Evolutionary conservation across 352 stramenopile genomes (phyloP).

Genomic region (Elongisporangium senticosum): DNA sequence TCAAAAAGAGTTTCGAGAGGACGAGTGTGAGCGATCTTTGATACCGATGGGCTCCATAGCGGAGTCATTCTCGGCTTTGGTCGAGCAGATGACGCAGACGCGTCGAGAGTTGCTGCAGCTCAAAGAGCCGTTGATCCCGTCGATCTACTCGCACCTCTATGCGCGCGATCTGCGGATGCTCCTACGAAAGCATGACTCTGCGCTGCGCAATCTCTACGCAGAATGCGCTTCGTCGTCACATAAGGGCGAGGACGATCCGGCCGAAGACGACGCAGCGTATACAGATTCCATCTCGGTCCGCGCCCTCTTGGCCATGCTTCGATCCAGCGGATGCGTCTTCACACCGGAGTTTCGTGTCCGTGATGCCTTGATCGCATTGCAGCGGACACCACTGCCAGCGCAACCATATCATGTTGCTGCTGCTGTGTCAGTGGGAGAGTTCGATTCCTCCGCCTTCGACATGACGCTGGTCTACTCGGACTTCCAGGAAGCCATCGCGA

Average conservation of each 20-base stretch:
- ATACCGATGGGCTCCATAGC: slow-evolving; percentile 13
- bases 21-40: not conserved
- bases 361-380: slow-evolving; percentile 21
- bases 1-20: slow-evolving; percentile 7
- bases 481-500: slow-evolving; percentile 47
- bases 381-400: not conserved
- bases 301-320: slow-evolving; percentile 23
- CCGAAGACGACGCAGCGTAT: not conserved
- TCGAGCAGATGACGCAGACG: slow-evolving; percentile 31
- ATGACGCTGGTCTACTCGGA: slow-evolving; percentile 48
- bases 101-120: slow-evolving; percentile 15
- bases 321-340: slow-evolving; percentile 11
- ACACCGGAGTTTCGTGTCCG: slow-evolving; percentile 17
- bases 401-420: no score
- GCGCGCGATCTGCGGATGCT: slow-evolving; percentile 33
- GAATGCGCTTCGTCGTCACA: slow-evolving; percentile 7
- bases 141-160: slow-evolving; percentile 26
- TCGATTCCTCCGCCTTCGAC: slow-evolving; percentile 10
- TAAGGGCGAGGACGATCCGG: slow-evolving; percentile 1
- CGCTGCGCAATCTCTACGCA: slow-evolving; percentile 26
- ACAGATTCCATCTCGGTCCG: slow-evolving; percentile 13
- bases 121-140: slow-evolving; percentile 1
- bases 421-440: no score
- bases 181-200: slow-evolving; percentile 30
- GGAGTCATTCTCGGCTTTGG: slow-evolving; percentile 36